Percentiles rank a stretch among this genome's conserved stretches.
Conservation (phyloP, 352 stramenopile species). For the Phytophthora idaei region DNA sequence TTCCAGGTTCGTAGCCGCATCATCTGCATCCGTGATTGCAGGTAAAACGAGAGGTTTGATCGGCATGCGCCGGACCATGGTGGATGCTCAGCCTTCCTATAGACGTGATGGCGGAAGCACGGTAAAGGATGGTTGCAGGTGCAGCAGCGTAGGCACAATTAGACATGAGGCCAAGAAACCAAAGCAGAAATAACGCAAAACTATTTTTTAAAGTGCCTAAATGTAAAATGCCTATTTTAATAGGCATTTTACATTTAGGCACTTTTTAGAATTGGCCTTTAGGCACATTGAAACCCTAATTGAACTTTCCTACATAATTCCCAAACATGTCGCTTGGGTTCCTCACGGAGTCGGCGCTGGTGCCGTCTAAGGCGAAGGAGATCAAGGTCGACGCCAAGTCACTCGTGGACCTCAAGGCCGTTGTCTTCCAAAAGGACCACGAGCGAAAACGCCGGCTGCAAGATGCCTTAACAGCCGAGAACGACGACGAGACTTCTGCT, state of each 20-base stretch:
- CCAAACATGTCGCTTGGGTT: conserved; percentile 88
- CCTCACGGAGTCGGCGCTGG: conserved; percentile 91
- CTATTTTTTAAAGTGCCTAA: too few species aligned
- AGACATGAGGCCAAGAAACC: not conserved
- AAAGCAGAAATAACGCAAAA: not conserved
- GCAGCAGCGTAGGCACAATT: not conserved
- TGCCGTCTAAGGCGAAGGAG: conserved; percentile 90
- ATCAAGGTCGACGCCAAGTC: conserved; percentile 89
- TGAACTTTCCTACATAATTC: not conserved
- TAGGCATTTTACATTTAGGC: too few species aligned
- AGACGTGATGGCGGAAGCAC: too few species aligned
- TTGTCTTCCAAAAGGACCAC: conserved; percentile 86
- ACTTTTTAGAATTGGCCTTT: too few species aligned
- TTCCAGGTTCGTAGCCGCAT: conserved; percentile 12
- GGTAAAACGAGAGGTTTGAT: conserved; percentile 18
- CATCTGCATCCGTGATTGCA: conserved; percentile 15
- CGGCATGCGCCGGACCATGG: conserved; percentile 26
- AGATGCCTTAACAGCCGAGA: conserved; percentile 36
- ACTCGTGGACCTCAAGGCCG: conserved; percentile 81
- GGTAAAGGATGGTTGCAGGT: not conserved
- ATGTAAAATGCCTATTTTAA: too few species aligned
- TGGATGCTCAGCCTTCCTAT: not conserved
- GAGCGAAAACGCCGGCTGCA: conserved; percentile 66
- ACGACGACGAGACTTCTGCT: conserved; percentile 12
- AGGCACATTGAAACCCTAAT: not conserved